phyloP scores from a whole-genome alignment of 345 rosid genomes.

The Rhodamnia rubescens region DNA sequence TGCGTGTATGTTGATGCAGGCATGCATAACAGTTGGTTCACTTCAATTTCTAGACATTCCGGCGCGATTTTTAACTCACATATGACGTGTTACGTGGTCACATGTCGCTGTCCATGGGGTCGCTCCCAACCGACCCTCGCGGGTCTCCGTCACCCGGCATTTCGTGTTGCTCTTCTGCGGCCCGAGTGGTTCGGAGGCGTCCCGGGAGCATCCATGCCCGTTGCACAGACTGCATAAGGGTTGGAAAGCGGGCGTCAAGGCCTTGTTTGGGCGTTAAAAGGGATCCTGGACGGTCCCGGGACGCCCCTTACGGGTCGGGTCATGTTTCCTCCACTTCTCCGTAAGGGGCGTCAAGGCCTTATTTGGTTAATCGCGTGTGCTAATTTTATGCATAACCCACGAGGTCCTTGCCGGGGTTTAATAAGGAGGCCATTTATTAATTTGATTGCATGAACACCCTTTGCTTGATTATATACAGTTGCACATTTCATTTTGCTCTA shows the following conservation, averaged over 20 bases:
- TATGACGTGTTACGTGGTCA: background rate
- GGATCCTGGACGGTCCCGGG: too few species aligned
- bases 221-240: too few species aligned
- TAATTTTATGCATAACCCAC: background rate
- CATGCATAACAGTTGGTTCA: background rate
- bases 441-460: background rate
- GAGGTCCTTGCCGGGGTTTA: background rate
- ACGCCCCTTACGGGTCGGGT: too few species aligned
- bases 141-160: background rate
- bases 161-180: too few species aligned
- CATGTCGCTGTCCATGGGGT: background rate
- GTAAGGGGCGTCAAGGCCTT: too few species aligned
- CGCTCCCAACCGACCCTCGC: background rate
- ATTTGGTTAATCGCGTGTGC: background rate
- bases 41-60: background rate
- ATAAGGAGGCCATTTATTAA: background rate
- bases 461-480: background rate
- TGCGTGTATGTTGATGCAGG: background rate
- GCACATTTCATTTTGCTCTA: background rate
- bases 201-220: too few species aligned
- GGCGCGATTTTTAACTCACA: accelerated
- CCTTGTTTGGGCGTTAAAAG: too few species aligned
- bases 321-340: too few species aligned
- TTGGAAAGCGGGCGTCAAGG: too few species aligned
- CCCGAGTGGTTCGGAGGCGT: too few species aligned